A percentile compares a stretch with the other conserved stretches of the same genome.
Evolutionary conservation across 257 asterid genomes (phyloP).

Genomic region (Plantago elongata): DNA sequence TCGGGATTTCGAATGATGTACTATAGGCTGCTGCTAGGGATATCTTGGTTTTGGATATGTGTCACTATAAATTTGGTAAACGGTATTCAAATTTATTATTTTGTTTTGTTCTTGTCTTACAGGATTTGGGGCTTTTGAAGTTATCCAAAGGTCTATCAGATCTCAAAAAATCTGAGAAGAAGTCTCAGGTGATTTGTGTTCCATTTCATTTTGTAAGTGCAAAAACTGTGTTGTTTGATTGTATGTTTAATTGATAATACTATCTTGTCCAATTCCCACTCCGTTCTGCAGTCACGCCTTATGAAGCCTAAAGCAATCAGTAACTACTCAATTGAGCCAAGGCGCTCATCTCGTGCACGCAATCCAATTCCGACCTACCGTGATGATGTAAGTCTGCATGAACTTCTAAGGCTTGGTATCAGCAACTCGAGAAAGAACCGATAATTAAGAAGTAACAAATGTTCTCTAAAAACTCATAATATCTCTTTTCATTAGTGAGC

Average conservation of each 20-base stretch:
- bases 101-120: conserved; percentile 5
- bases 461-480: too few relatives aligned
- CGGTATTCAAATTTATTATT: too few relatives aligned
- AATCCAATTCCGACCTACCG: conserved; percentile 55
- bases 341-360: conserved; percentile 81
- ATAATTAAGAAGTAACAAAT: background rate
- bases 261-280: background rate
- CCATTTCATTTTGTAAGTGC: conserved; percentile 3
- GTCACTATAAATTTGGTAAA: too few relatives aligned
- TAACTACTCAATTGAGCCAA: conserved; percentile 50
- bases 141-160: conserved; percentile 54
- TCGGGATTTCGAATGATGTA: too few relatives aligned
- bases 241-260: background rate
- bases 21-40: too few relatives aligned
- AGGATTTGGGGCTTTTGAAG: conserved; percentile 78
- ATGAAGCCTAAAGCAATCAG: conserved; percentile 28
- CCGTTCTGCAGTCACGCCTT: conserved; percentile 34
- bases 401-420: background rate
- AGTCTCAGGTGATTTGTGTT: conserved; percentile 44
- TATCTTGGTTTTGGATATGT: too few relatives aligned
- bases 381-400: conserved; percentile 57
- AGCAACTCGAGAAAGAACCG: background rate
- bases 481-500: too few relatives aligned
- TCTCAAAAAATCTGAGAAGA: conserved; percentile 45
- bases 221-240: background rate